A percentile compares a stretch with the other conserved stretches of the same genome.
phyloP scores from a whole-genome alignment of 108 stramenopile species.

The Thalassiosira profunda region DNA sequence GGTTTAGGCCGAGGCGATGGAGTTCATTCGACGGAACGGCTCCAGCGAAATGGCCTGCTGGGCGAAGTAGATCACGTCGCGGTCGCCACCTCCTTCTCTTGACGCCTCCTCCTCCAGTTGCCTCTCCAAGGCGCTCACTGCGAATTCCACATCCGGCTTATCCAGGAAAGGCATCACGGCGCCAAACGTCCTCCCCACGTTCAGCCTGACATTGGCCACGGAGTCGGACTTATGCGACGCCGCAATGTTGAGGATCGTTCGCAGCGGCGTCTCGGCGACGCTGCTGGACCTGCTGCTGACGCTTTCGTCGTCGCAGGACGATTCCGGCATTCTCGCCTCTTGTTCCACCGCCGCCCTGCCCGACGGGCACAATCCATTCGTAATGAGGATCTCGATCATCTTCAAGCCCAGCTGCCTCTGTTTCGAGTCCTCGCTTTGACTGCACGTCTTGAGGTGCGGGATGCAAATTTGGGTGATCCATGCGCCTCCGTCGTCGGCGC shows the following conservation, averaged over 20 bases:
- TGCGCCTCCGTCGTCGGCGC: slow-evolving; percentile 76
- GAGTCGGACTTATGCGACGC: slow-evolving; percentile 70
- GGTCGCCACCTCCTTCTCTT: slow-evolving; percentile 59
- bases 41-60: slow-evolving; percentile 41
- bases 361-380: slow-evolving; percentile 49
- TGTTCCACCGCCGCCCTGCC: neutral
- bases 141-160: slow-evolving; percentile 63
- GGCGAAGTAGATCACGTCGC: slow-evolving; percentile 87
- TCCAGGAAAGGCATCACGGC: slow-evolving; percentile 61
- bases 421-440: slow-evolving; percentile 67
- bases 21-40: slow-evolving; percentile 14
- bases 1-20: no score
- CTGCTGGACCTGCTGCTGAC: neutral
- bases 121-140: slow-evolving; percentile 59
- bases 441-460: slow-evolving; percentile 72
- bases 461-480: slow-evolving; percentile 87
- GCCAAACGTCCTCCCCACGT: slow-evolving; percentile 78
- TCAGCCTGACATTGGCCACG: slow-evolving; percentile 88
- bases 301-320: slow-evolving; percentile 28
- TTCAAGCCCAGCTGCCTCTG: slow-evolving; percentile 82
- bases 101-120: slow-evolving; percentile 73
- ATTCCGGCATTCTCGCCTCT: no score
- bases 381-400: slow-evolving; percentile 86
- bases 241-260: slow-evolving; percentile 71
- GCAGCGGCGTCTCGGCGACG: slow-evolving; percentile 46